A percentile compares a stretch with the other conserved stretches of the same genome.
These are phyloP conservation scores for Helotiales sp. DNA, from an alignment of 2,329 filamentous ascomycete species.

Conservation along the genomic window DNA sequence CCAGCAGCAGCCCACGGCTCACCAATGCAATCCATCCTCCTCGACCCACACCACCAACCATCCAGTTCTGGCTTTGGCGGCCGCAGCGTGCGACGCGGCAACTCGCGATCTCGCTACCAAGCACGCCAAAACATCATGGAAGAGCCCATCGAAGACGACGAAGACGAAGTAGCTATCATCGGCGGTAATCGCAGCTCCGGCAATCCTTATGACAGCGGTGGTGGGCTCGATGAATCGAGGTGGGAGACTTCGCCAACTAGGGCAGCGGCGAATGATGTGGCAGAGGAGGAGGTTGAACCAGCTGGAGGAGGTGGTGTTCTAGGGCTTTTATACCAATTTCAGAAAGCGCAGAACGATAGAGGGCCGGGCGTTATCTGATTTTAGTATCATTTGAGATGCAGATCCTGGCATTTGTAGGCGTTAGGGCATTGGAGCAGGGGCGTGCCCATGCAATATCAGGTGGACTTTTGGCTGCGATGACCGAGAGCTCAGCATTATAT, in stretches of 20 bases:
- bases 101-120: constrained; percentile 52
- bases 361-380: constrained; percentile 27
- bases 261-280: constrained; percentile 45
- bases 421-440: background rate
- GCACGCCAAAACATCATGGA: constrained; percentile 59
- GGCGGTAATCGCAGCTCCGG: constrained; percentile 31
- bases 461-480: background rate
- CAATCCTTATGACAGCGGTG: constrained; percentile 40
- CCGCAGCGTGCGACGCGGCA: constrained; percentile 53
- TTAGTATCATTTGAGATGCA: background rate
- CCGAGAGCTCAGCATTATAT: background rate
- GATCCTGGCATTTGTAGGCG: background rate
- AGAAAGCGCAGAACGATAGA: constrained; percentile 62
- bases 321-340: constrained; percentile 70
- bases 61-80: constrained; percentile 52
- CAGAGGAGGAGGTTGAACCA: constrained; percentile 53
- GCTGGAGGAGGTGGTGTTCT: constrained; percentile 61
- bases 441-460: background rate
- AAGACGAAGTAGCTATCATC: constrained; percentile 37
- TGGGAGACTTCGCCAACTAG: constrained; percentile 48
- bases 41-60: constrained; percentile 79
- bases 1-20: constrained; percentile 44
- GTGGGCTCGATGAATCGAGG: constrained; percentile 49
- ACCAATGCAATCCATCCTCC: constrained; percentile 73
- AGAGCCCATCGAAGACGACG: constrained; percentile 58